Evolutionary conservation across 2,329 filamentous ascomycete species (phyloP).

Genomic region (Exophiala bonariae): DNA sequence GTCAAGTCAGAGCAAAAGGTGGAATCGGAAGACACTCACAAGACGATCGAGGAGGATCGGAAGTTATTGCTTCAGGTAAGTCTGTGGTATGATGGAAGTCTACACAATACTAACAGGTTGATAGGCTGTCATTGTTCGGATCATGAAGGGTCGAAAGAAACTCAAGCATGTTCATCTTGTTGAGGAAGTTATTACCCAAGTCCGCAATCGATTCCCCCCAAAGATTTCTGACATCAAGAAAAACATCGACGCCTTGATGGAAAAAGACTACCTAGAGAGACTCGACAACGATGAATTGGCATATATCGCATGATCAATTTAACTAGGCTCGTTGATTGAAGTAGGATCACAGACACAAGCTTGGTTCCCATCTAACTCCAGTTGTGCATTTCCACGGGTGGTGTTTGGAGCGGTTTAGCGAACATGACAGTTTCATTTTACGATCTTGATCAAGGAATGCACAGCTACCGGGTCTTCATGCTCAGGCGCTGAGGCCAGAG

Average conservation of each 20-base stretch:
- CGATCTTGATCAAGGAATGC: no score
- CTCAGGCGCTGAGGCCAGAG: no score
- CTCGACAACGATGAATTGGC: constrained; percentile 92
- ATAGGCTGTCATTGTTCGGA: constrained; percentile 95
- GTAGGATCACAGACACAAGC: no score
- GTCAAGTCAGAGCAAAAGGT: constrained; percentile 96
- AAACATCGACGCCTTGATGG: constrained; percentile 96
- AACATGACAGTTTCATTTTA: no score
- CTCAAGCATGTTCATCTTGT: constrained; percentile 97
- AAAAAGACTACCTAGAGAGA: constrained; percentile 98
- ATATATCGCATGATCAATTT: constrained; percentile 74
- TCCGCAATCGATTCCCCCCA: constrained; percentile 87
- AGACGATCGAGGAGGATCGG: constrained; percentile 97
- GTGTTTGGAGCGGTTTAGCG: no score
- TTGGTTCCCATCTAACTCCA: no score
- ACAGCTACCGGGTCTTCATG: no score
- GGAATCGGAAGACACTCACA: constrained; percentile 95
- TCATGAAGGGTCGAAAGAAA: constrained; percentile 99
- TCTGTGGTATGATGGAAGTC: constrained; percentile 32
- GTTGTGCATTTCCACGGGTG: no score
- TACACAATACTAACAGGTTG: constrained; percentile 27
- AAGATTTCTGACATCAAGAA: constrained; percentile 98
- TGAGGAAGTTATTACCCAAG: constrained; percentile 92
- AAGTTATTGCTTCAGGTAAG: constrained; percentile 94
- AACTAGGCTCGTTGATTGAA: neutral